Conservation (phyloP, 2,329 filamentous ascomycete genomes). For the Chaetoscypha palmicola region DNA sequence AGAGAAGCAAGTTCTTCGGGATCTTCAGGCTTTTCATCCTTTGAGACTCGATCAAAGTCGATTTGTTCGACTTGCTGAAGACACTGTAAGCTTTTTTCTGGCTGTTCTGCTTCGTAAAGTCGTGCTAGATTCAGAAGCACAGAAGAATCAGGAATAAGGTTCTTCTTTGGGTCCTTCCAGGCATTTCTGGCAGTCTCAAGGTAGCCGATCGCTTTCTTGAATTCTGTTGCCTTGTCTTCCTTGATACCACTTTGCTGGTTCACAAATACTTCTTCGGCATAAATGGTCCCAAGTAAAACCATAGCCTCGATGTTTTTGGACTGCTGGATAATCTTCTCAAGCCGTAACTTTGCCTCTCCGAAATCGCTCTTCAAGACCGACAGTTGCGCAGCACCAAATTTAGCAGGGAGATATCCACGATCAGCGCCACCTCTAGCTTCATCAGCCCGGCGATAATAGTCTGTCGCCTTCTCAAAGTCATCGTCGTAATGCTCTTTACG, state of each 20-base stretch:
- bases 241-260: conserved; percentile 64
- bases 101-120: conserved; percentile 77
- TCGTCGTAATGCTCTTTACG: conserved; percentile 83
- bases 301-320: conserved; percentile 81
- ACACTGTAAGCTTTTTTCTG: conserved; percentile 88
- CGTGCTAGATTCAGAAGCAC: conserved; percentile 88
- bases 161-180: conserved; percentile 92
- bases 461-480: conserved; percentile 65
- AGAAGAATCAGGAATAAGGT: conserved; percentile 70
- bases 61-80: conserved; percentile 87
- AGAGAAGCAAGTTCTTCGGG: conserved; percentile 53
- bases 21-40: conserved; percentile 58
- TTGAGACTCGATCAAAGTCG: conserved; percentile 70
- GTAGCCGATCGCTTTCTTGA: conserved; percentile 77
- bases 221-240: conserved; percentile 80
- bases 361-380: conserved; percentile 77
- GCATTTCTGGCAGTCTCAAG: conserved; percentile 77
- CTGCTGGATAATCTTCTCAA: conserved; percentile 91
- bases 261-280: conserved; percentile 88
- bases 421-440: conserved; percentile 89
- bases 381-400: conserved; percentile 88
- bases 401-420: conserved; percentile 84
- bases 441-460: conserved; percentile 86
- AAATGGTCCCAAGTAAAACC: conserved; percentile 82
- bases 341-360: conserved; percentile 82